Evolutionary conservation across 148 eudicot genomes (phyloP).

Genomic region (Agrostemma githago): DNA sequence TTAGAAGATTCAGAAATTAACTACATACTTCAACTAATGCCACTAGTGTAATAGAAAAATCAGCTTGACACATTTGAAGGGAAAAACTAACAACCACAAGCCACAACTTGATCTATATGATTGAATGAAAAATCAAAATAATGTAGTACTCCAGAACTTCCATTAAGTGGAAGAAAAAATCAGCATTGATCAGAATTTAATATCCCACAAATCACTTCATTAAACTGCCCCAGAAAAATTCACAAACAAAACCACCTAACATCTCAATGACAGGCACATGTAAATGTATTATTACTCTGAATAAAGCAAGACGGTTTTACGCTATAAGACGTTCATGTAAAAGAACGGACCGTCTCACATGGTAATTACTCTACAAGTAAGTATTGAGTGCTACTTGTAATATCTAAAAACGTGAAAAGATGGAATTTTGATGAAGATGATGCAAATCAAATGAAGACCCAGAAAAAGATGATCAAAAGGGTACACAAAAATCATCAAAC

Average conservation of each 20-base stretch:
- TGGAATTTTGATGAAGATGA: background rate
- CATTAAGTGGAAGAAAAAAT: background rate
- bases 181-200: background rate
- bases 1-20: background rate
- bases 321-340: too few species aligned
- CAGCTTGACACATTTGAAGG: background rate
- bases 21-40: background rate
- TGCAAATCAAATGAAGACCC: constrained; percentile 1
- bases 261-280: background rate
- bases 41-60: too few species aligned
- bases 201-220: background rate
- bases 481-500: background rate
- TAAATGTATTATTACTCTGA: background rate
- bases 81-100: background rate
- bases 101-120: background rate
- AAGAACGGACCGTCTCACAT: too few species aligned
- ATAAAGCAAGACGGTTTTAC: too few species aligned
- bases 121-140: too few species aligned
- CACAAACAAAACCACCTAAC: background rate
- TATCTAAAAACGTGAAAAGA: background rate
- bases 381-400: too few species aligned
- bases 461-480: constrained; percentile 4
- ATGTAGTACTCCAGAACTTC: background rate
- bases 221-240: background rate
- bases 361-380: too few species aligned